phyloP scores from a whole-genome alignment of 2,329 filamentous ascomycete genomes.

The Zalaria obscura region DNA sequence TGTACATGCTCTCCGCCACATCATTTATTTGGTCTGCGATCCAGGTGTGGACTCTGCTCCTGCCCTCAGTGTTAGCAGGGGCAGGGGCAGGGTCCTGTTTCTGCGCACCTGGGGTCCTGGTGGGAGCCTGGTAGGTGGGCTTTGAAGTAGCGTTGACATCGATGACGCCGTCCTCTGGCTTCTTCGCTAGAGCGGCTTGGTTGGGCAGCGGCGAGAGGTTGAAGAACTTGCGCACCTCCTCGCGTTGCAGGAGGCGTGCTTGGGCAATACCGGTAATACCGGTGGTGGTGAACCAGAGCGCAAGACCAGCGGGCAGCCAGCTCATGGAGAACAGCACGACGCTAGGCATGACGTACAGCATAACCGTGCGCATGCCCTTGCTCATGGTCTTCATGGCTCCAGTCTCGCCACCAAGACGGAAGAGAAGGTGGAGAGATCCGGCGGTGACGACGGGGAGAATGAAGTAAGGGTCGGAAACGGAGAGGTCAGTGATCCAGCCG shows the following conservation, averaged over 20 bases:
- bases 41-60: slow-evolving; percentile 1
- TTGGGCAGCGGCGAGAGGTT: slow-evolving; percentile 20
- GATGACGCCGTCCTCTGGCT: slow-evolving; percentile 3
- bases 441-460: slow-evolving; percentile 46
- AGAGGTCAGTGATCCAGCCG: slow-evolving; percentile 69
- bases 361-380: slow-evolving; percentile 21
- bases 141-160: slow-evolving; percentile 6
- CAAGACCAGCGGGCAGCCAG: slow-evolving; percentile 42
- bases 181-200: background rate
- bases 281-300: slow-evolving; percentile 46
- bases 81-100: background rate
- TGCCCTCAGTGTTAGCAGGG: slow-evolving; percentile 1
- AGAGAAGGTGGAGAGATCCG: slow-evolving; percentile 14
- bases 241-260: slow-evolving; percentile 21
- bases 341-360: slow-evolving; percentile 37
- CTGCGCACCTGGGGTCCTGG: slow-evolving; percentile 1
- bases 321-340: slow-evolving; percentile 40
- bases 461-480: slow-evolving; percentile 61
- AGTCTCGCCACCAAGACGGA: slow-evolving; percentile 35
- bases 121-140: slow-evolving; percentile 4
- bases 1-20: slow-evolving; percentile 1
- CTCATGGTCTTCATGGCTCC: slow-evolving; percentile 19
- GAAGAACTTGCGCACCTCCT: slow-evolving; percentile 21
- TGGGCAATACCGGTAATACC: slow-evolving; percentile 25
- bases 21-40: slow-evolving; percentile 4